Evolutionary conservation across 2,329 filamentous ascomycete genomes (phyloP).

Genomic region (Botrytis pseudocinerea): DNA sequence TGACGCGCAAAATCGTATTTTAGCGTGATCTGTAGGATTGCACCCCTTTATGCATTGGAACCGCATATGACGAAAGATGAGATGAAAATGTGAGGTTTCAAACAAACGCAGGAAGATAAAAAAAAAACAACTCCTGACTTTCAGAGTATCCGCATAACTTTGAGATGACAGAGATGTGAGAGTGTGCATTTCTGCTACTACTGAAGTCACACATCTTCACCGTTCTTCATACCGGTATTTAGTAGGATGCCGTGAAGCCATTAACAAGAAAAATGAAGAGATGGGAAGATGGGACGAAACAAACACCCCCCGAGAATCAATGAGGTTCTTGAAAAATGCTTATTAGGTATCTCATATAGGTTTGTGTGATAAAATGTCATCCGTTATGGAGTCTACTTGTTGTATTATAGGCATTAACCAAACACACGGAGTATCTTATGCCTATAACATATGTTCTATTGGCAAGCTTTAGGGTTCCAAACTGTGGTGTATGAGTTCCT

Average conservation of each 20-base stretch:
- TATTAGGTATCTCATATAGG: neutral
- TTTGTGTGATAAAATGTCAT: neutral
- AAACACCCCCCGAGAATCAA: neutral
- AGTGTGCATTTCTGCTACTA: neutral
- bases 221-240: neutral
- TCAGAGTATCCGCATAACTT: neutral
- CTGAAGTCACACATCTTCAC: constrained; percentile 1
- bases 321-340: neutral
- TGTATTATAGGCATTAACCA: neutral
- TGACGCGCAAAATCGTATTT: constrained; percentile 1
- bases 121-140: neutral
- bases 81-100: neutral
- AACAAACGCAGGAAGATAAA: neutral
- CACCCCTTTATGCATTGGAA: constrained; percentile 4
- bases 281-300: constrained; percentile 1
- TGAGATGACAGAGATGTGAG: neutral
- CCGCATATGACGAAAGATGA: neutral
- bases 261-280: neutral
- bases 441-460: neutral
- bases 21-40: neutral
- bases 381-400: neutral
- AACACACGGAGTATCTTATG: neutral
- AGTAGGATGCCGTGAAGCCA: neutral
- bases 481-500: neutral
- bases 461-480: neutral